These are phyloP conservation scores for Schrenkiella parvula DNA, from an alignment of 345 rosid species.

Conservation along the genomic window DNA sequence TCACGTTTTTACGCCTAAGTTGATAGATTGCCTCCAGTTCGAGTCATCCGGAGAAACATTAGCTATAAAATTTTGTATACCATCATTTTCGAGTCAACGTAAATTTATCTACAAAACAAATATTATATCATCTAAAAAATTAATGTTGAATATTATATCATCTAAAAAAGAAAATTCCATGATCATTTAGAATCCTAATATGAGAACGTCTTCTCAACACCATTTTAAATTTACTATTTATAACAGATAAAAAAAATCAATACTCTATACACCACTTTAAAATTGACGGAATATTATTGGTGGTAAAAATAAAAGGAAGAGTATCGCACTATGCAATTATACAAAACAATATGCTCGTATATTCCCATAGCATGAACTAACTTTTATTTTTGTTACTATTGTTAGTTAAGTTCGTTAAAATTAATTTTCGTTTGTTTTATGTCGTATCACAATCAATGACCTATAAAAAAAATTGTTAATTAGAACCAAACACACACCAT, in stretches of 20 bases:
- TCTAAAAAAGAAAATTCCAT: no score
- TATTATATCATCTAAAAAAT: no score
- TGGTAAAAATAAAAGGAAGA: neutral
- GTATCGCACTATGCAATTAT: neutral
- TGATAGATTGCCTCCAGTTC: no score
- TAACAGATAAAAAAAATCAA: no score
- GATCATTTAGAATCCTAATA: neutral
- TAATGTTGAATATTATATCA: no score
- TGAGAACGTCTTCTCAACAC: neutral
- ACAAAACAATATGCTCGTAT: neutral
- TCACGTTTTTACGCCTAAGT: neutral
- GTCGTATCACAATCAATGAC: neutral
- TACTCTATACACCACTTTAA: neutral
- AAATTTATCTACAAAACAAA: no score
- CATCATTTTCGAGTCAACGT: no score
- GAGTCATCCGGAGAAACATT: no score
- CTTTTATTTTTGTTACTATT: neutral
- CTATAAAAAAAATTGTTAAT: neutral
- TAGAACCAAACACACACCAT: constrained; percentile 7
- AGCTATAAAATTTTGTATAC: no score
- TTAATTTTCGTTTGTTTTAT: neutral
- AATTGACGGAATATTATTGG: neutral
- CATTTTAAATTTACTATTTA: neutral
- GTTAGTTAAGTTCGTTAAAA: constrained; percentile 10
- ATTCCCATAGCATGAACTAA: neutral